Base-by-base conservation (phyloP, 345 rosid genomes). In the Populus simonii region DNA sequence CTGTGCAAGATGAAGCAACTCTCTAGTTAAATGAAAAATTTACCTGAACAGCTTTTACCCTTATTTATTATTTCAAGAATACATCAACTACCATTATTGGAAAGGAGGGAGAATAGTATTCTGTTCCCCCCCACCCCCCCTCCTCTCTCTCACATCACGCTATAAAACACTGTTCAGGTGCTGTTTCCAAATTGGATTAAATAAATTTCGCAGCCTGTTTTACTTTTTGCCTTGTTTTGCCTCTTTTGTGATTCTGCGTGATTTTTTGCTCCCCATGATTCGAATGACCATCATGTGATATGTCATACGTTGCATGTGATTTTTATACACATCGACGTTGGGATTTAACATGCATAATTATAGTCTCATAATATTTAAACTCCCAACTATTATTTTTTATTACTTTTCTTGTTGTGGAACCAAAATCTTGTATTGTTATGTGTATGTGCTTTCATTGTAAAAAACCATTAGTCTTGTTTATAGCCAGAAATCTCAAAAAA, bases 251-350 rank as follows among this genome's bases (percentile, higher is more conserved):
- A 87, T 86, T 83, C 87, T 85, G 71, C 86, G 67, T 45, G 89
- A 86, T 90, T 76, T 78, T 80, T 83, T 87, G 91, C 89, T 83
- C 89, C 91, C 91, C 81, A 87, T 87, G 88, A 41, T 41, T 9
- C 45, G 45, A 81, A 78, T 84, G 85, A 33, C 81, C 82, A 80
- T 81, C 83, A 80, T 81, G 76, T 71, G 78, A 20, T 22, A 36
- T 73, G 74, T 35, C 83, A 81, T 75, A 78, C 79, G 76, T 75
- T 83, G 77, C 84, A 83, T 77, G 84, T 74, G 84, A 77, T 65
- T 72, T 74, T 75, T 75, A 66, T 73, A 76, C 78, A 53, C 68
- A 33, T 75, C 23, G 33, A 78, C 77, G 79, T 70, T 27, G 41
- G 68, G 74, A 36, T 39, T 38, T 23, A 69, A 22, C 72, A 67